Evolutionary conservation across 768 basidiomycete species (phyloP), one percentile per base, ranked within the genome.

Genomic region (Daedalea quercina): DNA sequence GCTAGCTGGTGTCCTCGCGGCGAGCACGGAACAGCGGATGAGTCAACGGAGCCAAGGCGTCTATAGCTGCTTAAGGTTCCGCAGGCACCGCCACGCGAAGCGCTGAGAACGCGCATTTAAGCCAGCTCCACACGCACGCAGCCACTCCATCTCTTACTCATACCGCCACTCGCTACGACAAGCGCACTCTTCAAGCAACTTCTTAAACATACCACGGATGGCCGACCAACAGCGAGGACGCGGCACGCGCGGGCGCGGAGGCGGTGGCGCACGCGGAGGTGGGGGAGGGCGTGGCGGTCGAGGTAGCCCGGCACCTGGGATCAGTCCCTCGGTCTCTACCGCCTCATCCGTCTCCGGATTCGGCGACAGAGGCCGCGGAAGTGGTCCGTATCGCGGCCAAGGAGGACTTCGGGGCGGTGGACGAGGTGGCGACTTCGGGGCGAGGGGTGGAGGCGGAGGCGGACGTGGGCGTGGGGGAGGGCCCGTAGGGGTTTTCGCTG

Each of bases 401-500:
- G 35, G 28, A 24, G 26, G 45, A 20, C 40, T 40, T 24, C 53
- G 53, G 15, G 54, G 54, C 3, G 53, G 28, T 11, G 28, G 28
- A 31, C 28, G 28, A 31, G 28, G 28, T 31, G 28, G 28, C 6
- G 4, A 31, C 28, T n/a, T n/a, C n/a, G n/a, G n/a, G 28, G 28
- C 28, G 6, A 31, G 28, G 31, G 57, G 60, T 43, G 59, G 53
- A 13, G 24, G 23, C 17, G 43, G 51, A 15, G 54, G 57, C 42
- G 43, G 28, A 17, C 40, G 26, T 28, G 24, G 25, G 7, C 33
- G 50, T 25, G 60, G 57, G 11, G 48, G 58, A 42, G 62, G 54
- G 31, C 51, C 59, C 13, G 35, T 54, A 28, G 44, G 51, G 41
- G 33, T 59, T 44, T 60, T 60, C 54, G 54, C 49, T 3, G 44